Evolutionary conservation across 306 rosid species (phyloP), one percentile per base, ranked within the genome.

Genomic region (Delonix regia): DNA sequence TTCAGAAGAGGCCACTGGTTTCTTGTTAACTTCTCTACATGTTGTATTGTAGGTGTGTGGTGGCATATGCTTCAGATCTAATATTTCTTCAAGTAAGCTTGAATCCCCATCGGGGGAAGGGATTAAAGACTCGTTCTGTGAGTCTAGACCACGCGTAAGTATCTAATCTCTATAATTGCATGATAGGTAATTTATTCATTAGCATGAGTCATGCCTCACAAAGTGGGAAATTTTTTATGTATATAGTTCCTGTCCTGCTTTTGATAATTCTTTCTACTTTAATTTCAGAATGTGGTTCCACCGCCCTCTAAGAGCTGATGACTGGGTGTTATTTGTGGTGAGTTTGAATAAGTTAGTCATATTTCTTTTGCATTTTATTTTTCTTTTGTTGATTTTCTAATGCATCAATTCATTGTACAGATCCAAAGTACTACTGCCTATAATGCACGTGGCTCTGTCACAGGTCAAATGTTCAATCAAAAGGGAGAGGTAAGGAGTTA

Each of bases 91-190:
- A 82, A 77, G 86, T 89, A 53, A 84, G 97, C 77, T 8, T 95
- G 82, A 92, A 93, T 83, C 99, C 98, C 66, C 95, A 95, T 77
- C 93, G 99, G 15, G 39, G 71, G 60, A 86, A 75, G 84, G 93
- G 81, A 76, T 75, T 88, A 71, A 95, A 90, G 91, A 30, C 85
- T 21, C 87, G 83, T 30, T 84, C 85, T 67, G 86, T 95, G 81
- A 95, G 99, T 82, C 85, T 95, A 85, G 98, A 95, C 82, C 99
- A 95, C 77, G 63, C 97, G 99, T 95, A 93, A 88, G 99, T 92
- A 64, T 69, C 57, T 10, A 33, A 44, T 52, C 60, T 61, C 34
- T 76, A n/a, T 77, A 42, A 47, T 30, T 75, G 57, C 55, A 27
- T 41, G 51, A 65, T 71, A 27, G 15, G 8, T 69, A 44, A 44